Conservation (phyloP, 192 early-diverging fungal species). For the Coemansia sp. region DNA sequence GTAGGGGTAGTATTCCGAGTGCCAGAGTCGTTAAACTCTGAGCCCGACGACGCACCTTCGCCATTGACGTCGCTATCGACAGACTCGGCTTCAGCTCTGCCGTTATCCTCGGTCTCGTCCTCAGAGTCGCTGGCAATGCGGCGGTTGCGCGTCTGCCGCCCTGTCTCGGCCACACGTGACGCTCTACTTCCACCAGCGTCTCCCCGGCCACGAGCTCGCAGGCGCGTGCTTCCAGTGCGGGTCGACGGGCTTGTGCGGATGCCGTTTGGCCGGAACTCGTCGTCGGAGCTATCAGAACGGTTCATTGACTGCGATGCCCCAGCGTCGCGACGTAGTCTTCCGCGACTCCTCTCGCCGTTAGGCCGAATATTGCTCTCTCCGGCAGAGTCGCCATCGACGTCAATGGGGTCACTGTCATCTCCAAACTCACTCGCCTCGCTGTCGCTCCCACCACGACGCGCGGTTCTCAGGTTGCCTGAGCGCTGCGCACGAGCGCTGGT, state of each 20-base stretch:
- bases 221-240: background rate
- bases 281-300: conserved; percentile 27
- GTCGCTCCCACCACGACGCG: background rate
- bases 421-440: background rate
- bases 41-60: background rate
- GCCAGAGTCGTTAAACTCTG: background rate
- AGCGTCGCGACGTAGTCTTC: background rate
- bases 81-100: background rate
- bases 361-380: background rate
- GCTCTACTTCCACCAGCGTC: background rate
- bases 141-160: conserved; percentile 31
- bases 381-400: conserved; percentile 9
- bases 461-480: background rate
- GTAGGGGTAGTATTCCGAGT: background rate
- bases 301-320: background rate
- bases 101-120: conserved; percentile 6
- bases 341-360: background rate
- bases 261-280: conserved; percentile 36
- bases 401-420: conserved; percentile 1
- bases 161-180: background rate
- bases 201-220: conserved; percentile 7
- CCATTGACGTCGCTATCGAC: background rate
- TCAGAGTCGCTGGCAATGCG: conserved; percentile 50
- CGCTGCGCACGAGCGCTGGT: conserved; percentile 16
- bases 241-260: background rate